phyloP scores from a whole-genome alignment of 2,329 filamentous ascomycete genomes.

The Penicillium oxalicum region DNA sequence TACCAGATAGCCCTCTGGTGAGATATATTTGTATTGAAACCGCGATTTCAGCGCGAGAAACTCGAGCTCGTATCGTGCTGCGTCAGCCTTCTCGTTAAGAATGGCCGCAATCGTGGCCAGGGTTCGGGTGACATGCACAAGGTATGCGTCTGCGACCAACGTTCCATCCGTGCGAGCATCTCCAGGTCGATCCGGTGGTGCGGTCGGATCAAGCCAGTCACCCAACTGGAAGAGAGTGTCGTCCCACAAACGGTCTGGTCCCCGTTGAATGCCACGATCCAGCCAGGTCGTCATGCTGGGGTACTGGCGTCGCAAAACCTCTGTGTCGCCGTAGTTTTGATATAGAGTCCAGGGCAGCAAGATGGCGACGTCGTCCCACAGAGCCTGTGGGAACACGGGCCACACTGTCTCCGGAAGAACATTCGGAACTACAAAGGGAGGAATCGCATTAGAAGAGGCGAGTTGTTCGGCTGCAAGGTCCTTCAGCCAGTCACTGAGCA shows the following conservation, averaged over 20 bases:
- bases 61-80: slow-evolving; percentile 18
- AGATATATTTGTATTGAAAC: slow-evolving; percentile 30
- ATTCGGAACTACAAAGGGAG: slow-evolving; percentile 31
- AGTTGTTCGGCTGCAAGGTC: slow-evolving; percentile 41
- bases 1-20: slow-evolving; percentile 22
- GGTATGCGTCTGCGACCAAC: slow-evolving; percentile 37
- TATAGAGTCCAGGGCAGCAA: slow-evolving; percentile 35
- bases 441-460: slow-evolving; percentile 16
- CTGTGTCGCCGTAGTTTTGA: slow-evolving; percentile 28
- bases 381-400: slow-evolving; percentile 21
- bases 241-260: slow-evolving; percentile 33
- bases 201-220: slow-evolving; percentile 40
- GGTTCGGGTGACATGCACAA: slow-evolving; percentile 30
- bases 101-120: slow-evolving; percentile 25
- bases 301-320: slow-evolving; percentile 33
- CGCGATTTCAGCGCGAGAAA: slow-evolving; percentile 11
- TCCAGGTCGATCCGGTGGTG: slow-evolving; percentile 31
- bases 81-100: slow-evolving; percentile 19
- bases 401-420: slow-evolving; percentile 6
- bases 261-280: slow-evolving; percentile 29
- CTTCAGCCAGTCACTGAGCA: slow-evolving; percentile 47
- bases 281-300: slow-evolving; percentile 34
- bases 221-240: slow-evolving; percentile 31
- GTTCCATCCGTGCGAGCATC: slow-evolving; percentile 28
- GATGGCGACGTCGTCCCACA: slow-evolving; percentile 39